Percentiles rank a stretch among this genome's conserved stretches.
phyloP scores from a whole-genome alignment of 805 yeast species.

The Komagataella pseudopastoris region DNA sequence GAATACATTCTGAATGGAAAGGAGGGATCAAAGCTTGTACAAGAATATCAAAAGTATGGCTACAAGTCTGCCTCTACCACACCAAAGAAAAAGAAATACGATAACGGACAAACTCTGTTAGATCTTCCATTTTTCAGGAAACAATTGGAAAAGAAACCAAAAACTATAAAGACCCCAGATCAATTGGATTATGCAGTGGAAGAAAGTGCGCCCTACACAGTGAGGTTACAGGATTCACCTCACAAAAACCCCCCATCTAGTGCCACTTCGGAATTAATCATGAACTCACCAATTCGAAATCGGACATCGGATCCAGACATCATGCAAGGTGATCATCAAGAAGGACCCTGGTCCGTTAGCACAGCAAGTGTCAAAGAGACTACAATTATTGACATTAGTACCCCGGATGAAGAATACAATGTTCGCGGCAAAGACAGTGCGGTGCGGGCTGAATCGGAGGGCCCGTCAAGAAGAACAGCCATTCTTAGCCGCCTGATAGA shows the following conservation, averaged over 20 bases:
- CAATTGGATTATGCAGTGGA: neutral
- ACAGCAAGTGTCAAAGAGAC: neutral
- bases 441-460: neutral
- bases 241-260: neutral
- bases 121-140: neutral
- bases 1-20: neutral
- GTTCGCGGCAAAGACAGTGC: neutral
- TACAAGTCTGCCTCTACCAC: neutral
- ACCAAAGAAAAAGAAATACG: neutral
- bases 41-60: neutral
- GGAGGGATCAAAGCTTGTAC: neutral
- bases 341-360: neutral
- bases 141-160: neutral
- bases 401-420: neutral
- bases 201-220: neutral
- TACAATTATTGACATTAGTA: neutral
- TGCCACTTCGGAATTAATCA: neutral
- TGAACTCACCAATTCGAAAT: neutral
- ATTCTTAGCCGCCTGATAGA: neutral
- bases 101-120: neutral
- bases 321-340: neutral
- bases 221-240: neutral
- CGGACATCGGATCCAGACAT: neutral
- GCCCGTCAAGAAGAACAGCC: neutral
- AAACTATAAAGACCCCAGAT: neutral